These are phyloP conservation scores for Guyanaporus albipodus DNA, from an alignment of 768 basidiomycete species.

Conservation along the genomic window DNA sequence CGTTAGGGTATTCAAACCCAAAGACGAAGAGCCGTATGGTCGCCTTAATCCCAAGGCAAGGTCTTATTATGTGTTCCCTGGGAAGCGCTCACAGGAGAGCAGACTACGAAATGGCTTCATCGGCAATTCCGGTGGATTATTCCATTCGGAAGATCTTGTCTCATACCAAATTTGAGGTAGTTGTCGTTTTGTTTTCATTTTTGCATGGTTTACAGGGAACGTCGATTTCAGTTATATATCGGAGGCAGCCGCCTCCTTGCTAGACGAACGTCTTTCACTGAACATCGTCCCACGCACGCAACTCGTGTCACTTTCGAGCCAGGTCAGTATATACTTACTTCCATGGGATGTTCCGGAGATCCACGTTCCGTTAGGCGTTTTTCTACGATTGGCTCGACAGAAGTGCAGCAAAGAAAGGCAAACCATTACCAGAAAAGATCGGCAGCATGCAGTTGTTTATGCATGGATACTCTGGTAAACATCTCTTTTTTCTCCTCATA, in stretches of 20 bases:
- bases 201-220: neutral
- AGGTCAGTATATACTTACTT: constrained; percentile 32
- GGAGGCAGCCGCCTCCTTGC: constrained; percentile 82
- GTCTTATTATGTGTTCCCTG: neutral
- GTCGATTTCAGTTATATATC: constrained; percentile 64
- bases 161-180: constrained; percentile 86
- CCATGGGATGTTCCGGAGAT: neutral
- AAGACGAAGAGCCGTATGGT: constrained; percentile 88
- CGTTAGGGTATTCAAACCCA: constrained; percentile 85
- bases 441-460: constrained; percentile 90
- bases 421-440: constrained; percentile 80
- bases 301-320: constrained; percentile 77
- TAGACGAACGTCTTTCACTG: constrained; percentile 70
- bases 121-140: constrained; percentile 86
- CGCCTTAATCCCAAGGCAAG: constrained; percentile 78
- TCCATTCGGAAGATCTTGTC: constrained; percentile 84
- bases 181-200: neutral
- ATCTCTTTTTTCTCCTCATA: neutral
- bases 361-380: constrained; percentile 54
- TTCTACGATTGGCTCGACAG: constrained; percentile 92
- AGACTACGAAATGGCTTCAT: constrained; percentile 91
- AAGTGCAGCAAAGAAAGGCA: constrained; percentile 77
- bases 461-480: constrained; percentile 70
- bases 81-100: neutral
- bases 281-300: constrained; percentile 86